Conservation (phyloP, 345 rosid species). For the Citrus unshiu region DNA sequence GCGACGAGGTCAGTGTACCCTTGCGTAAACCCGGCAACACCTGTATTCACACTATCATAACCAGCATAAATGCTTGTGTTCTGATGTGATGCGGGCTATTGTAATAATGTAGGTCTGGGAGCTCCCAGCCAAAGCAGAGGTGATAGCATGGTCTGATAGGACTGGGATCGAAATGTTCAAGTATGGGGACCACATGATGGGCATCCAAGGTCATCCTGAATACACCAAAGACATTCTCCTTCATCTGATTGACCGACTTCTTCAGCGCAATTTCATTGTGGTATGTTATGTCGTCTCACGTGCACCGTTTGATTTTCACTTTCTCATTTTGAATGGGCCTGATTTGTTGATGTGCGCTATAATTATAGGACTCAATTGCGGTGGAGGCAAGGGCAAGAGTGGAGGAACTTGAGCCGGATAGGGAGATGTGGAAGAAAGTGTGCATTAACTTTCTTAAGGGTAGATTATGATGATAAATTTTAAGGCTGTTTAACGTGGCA, state of each 20-base stretch:
- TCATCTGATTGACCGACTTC: constrained; percentile 48
- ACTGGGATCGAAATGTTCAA: constrained; percentile 58
- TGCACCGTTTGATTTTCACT: not conserved
- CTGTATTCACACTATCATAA: not conserved
- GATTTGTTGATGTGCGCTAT: not conserved
- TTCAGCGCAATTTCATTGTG: constrained; percentile 24
- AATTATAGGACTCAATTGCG: constrained; percentile 38
- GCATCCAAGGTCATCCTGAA: constrained; percentile 82
- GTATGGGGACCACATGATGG: constrained; percentile 65
- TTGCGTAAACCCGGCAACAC: not conserved
- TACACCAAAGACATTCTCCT: constrained; percentile 57
- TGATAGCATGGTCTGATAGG: constrained; percentile 47
- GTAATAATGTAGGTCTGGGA: constrained; percentile 33
- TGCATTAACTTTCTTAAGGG: constrained; percentile 64
- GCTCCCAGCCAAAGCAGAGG: constrained; percentile 49
- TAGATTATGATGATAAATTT: constrained; percentile 13
- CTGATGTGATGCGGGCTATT: not conserved
- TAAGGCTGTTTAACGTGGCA: no score
- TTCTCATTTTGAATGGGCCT: not conserved
- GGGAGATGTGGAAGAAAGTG: constrained; percentile 48
- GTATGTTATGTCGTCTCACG: constrained; percentile 12
- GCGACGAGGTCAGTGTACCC: constrained; percentile 52
- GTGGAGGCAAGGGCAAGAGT: constrained; percentile 39
- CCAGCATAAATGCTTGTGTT: not conserved
- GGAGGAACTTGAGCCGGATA: constrained; percentile 42